A percentile compares a stretch with the other conserved stretches of the same genome.
phyloP scores from a whole-genome alignment of 2,329 filamentous ascomycete genomes.

The Thelonectria rubi region DNA sequence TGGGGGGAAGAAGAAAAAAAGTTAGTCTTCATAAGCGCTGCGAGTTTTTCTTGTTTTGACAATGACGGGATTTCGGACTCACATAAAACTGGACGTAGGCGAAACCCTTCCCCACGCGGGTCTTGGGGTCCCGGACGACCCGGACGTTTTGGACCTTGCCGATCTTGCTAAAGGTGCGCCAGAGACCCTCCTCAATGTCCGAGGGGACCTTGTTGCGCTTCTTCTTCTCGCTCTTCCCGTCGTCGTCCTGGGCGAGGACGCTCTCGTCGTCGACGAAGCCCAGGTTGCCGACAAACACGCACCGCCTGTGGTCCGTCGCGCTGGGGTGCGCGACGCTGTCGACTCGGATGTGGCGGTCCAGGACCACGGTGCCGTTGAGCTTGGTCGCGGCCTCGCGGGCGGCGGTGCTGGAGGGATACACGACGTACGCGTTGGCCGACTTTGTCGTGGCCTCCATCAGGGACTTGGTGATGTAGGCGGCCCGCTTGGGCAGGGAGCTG shows the following conservation, averaged over 20 bases:
- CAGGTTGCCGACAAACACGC: slow-evolving; percentile 95
- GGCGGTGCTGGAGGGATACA: slow-evolving; percentile 80
- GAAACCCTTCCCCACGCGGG: slow-evolving; percentile 94
- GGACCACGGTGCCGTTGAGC: slow-evolving; percentile 84
- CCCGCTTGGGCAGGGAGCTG: slow-evolving; percentile 84
- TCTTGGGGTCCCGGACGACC: slow-evolving; percentile 87
- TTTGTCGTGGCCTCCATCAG: slow-evolving; percentile 91
- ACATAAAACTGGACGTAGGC: slow-evolving; percentile 96
- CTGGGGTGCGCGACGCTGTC: slow-evolving; percentile 91
- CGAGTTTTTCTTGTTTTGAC: too few relatives aligned
- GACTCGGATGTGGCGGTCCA: slow-evolving; percentile 88
- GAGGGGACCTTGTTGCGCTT: slow-evolving; percentile 79
- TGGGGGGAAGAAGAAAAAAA: too few relatives aligned
- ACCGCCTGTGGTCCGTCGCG: slow-evolving; percentile 83
- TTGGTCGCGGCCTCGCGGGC: slow-evolving; percentile 78
- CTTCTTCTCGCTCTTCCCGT: slow-evolving; percentile 73
- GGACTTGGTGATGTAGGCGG: slow-evolving; percentile 90
- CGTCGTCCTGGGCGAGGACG: slow-evolving; percentile 70
- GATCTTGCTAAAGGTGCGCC: slow-evolving; percentile 77
- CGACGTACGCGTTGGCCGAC: slow-evolving; percentile 92
- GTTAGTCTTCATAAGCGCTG: slow-evolving; percentile 16
- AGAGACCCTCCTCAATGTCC: slow-evolving; percentile 92
- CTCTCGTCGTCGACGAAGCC: slow-evolving; percentile 95
- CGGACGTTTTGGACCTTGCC: slow-evolving; percentile 93
- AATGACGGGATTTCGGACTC: slow-evolving; percentile 41